Evolutionary conservation across 345 rosid genomes (phyloP).

Genomic region (Eucalyptus marginata): DNA sequence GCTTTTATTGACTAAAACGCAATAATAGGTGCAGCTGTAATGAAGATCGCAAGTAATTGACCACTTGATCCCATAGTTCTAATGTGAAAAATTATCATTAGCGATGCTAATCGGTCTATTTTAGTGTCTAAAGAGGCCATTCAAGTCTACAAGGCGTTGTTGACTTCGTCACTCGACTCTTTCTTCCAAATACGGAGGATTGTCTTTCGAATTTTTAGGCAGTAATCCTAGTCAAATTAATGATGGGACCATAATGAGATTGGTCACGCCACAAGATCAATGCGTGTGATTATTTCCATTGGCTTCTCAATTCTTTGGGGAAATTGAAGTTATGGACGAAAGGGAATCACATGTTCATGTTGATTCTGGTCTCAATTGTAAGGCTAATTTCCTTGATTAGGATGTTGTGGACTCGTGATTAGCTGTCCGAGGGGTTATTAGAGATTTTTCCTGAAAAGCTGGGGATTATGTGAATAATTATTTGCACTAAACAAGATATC

Average conservation of each 20-base stretch:
- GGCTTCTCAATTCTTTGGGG: neutral
- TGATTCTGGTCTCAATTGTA: neutral
- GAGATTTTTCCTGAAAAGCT: neutral
- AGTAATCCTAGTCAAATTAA: neutral
- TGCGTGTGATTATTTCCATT: neutral
- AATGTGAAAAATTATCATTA: neutral
- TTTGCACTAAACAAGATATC: neutral
- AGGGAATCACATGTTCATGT: neutral
- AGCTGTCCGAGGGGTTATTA: neutral
- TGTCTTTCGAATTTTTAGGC: neutral
- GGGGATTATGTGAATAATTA: neutral
- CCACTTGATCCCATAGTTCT: neutral
- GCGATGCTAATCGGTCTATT: neutral
- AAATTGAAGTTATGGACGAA: neutral
- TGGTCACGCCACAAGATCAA: neutral
- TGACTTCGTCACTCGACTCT: neutral
- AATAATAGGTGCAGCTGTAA: neutral
- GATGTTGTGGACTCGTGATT: neutral
- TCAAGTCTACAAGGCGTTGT: neutral
- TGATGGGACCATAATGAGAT: neutral
- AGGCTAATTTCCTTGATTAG: neutral
- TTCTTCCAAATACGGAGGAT: neutral
- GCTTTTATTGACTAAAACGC: neutral
- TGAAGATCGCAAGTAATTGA: neutral
- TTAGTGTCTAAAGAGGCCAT: neutral